Conservation (phyloP, 2,329 filamentous ascomycete species). For the Lasiodiplodia sp. region DNA sequence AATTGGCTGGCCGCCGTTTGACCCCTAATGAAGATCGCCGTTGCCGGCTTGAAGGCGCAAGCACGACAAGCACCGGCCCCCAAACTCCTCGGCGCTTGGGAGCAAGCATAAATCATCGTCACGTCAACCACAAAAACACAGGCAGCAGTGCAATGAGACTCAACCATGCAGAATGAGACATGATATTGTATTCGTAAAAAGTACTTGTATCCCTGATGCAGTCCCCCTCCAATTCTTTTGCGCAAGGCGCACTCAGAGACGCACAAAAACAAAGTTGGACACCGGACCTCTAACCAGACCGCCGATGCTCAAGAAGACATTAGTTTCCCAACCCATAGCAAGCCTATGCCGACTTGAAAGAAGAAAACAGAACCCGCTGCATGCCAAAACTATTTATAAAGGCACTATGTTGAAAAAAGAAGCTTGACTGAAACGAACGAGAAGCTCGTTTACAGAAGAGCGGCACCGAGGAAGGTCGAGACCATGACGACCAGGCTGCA, state of each 20-base stretch:
- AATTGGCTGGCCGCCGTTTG: constrained; percentile 20
- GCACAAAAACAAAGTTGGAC: constrained; percentile 15
- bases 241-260: constrained; percentile 11
- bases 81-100: constrained; percentile 19
- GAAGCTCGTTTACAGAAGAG: constrained; percentile 45
- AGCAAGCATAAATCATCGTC: constrained; percentile 24
- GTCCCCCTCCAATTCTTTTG: not conserved
- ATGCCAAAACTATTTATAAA: constrained; percentile 28
- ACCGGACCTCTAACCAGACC: constrained; percentile 27
- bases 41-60: constrained; percentile 5
- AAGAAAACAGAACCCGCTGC: constrained; percentile 28
- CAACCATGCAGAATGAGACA: not conserved
- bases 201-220: constrained; percentile 21
- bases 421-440: constrained; percentile 1
- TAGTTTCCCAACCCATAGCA: constrained; percentile 27
- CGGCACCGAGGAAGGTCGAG: constrained; percentile 62
- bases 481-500: constrained; percentile 60
- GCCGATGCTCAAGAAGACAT: constrained; percentile 20
- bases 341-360: constrained; percentile 23
- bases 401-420: constrained; percentile 3
- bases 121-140: not conserved
- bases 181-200: constrained; percentile 24
- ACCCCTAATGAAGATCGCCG: constrained; percentile 20
- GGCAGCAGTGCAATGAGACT: not conserved
- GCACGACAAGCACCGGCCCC: constrained; percentile 20